Evolutionary conservation across 768 basidiomycete species (phyloP).

Genomic region (Trichaptum fuscoviolaceum): DNA sequence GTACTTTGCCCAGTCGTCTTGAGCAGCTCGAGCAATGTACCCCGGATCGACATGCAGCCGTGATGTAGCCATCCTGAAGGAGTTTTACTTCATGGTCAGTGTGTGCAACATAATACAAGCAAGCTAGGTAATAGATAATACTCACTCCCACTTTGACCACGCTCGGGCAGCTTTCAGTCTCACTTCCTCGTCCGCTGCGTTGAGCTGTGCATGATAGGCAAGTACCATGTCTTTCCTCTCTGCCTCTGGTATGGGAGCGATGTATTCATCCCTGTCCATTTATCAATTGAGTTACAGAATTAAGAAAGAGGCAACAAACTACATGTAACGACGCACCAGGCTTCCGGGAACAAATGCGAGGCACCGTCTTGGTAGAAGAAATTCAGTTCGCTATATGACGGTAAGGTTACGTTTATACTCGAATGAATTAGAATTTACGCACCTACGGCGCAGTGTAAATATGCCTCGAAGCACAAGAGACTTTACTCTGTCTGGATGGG

Average conservation of each 20-base stretch:
- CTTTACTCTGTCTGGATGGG: slow-evolving; percentile 77
- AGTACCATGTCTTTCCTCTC: slow-evolving; percentile 76
- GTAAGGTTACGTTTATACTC: not conserved
- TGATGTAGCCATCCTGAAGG: slow-evolving; percentile 72
- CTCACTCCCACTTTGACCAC: slow-evolving; percentile 91
- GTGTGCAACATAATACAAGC: slow-evolving; percentile 1
- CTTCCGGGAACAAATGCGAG: slow-evolving; percentile 80
- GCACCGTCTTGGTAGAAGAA: slow-evolving; percentile 93
- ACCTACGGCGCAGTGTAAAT: slow-evolving; percentile 81
- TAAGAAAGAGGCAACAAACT: not conserved
- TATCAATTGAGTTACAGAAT: not conserved
- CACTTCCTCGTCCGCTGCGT: slow-evolving; percentile 61
- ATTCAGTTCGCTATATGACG: slow-evolving; percentile 53
- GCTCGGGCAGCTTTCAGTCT: slow-evolving; percentile 71
- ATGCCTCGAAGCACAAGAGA: slow-evolving; percentile 70
- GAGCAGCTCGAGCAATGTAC: slow-evolving; percentile 61
- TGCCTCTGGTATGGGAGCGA: slow-evolving; percentile 72
- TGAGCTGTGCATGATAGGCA: slow-evolving; percentile 80
- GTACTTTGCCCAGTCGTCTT: slow-evolving; percentile 70
- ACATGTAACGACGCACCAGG: slow-evolving; percentile 50
- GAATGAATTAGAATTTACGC: not conserved
- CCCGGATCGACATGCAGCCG: slow-evolving; percentile 65
- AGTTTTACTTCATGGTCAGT: not conserved
- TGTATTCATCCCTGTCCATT: slow-evolving; percentile 67
- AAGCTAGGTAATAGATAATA: slow-evolving; percentile 13